Base-by-base conservation (phyloP, 192 early-diverging fungal species). In the Geranomyces variabilis region DNA sequence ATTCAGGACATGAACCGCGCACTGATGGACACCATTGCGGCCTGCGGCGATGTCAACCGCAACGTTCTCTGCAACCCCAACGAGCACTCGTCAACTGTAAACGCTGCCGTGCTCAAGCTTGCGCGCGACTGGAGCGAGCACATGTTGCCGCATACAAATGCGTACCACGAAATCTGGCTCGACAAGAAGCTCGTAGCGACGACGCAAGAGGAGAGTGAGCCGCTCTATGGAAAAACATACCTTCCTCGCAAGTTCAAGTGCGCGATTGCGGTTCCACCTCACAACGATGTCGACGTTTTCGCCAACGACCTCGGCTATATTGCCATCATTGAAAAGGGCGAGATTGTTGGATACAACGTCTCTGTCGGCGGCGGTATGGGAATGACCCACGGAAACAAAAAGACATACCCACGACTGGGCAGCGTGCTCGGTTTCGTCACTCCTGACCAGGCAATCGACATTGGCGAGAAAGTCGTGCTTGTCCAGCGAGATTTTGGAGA, bases 81-180 rank as follows among this genome's bases (percentile, higher is more conserved):
- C 79, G 93, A 94, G 75, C 80, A 86, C 30, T 81, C 87, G 66
- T 88, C 92, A 29, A 85, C 91, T 51, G 73, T 96, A 34, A 94
- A 98, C 81, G 82, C 80, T 30, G 86, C 94, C 62, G 86, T 96
- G 12, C 83, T 87, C 45, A 81, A 88, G 34, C 93, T 98, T 67
- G 81, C 90, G 10, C 77, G 75, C 17, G 78, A 90, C 45, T 78
- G 96, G 75, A 92, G 89, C 55, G 73, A 79, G 29, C 93, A 96
- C 70, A 79, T 98, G 67, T 80, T 92, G 73, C 96, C 96, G 28
- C 79, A 87, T 67, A 95, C 96, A 0, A 86, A 84, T 12, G 94
- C 94, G 31, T 98, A 98, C 86, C 94, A 95, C 81, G 96, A 98
- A 83, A 98, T 98, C 79, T 98, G 94, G 94, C 81, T 98, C 30